A percentile compares a stretch with the other conserved stretches of the same genome.
These are phyloP conservation scores for Xerocomus brunneocitrinus DNA, from an alignment of 768 basidiomycete species.

Conservation along the genomic window DNA sequence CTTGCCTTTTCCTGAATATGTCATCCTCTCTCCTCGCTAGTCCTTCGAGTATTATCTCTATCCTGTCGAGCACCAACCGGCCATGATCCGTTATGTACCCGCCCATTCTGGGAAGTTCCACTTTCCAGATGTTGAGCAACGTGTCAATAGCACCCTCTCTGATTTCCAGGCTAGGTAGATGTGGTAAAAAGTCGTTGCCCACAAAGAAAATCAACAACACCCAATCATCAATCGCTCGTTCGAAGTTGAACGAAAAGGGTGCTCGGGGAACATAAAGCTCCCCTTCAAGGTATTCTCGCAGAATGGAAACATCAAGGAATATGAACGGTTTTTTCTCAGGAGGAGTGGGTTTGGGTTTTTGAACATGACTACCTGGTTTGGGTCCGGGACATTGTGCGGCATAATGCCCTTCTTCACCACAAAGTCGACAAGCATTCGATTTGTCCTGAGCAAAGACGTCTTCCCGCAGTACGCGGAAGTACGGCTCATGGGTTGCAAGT, in stretches of 20 bases:
- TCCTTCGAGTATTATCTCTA: slow-evolving; percentile 93
- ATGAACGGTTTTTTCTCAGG: slow-evolving; percentile 89
- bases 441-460: slow-evolving; percentile 92
- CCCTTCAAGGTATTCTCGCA: slow-evolving; percentile 97
- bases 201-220: slow-evolving; percentile 99
- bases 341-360: slow-evolving; percentile 42
- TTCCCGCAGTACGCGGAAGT: slow-evolving; percentile 95
- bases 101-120: slow-evolving; percentile 91
- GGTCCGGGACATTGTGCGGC: slow-evolving; percentile 90
- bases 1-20: slow-evolving; percentile 87
- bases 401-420: slow-evolving; percentile 93
- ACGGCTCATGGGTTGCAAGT: slow-evolving; percentile 96
- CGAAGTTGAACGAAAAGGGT: slow-evolving; percentile 86
- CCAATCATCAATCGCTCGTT: slow-evolving; percentile 99
- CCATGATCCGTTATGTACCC: slow-evolving; percentile 96
- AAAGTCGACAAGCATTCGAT: slow-evolving; percentile 79
- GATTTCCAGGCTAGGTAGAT: slow-evolving; percentile 97
- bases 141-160: slow-evolving; percentile 99
- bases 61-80: slow-evolving; percentile 75
- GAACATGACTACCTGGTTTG: slow-evolving; percentile 52
- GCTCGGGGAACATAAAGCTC: slow-evolving; percentile 81
- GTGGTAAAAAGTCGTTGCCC: slow-evolving; percentile 96
- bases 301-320: slow-evolving; percentile 93
- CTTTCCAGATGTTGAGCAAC: slow-evolving; percentile 92
- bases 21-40: slow-evolving; percentile 93